phyloP scores from a whole-genome alignment of 352 stramenopile species.

The Globisporangium recalcitrans region DNA sequence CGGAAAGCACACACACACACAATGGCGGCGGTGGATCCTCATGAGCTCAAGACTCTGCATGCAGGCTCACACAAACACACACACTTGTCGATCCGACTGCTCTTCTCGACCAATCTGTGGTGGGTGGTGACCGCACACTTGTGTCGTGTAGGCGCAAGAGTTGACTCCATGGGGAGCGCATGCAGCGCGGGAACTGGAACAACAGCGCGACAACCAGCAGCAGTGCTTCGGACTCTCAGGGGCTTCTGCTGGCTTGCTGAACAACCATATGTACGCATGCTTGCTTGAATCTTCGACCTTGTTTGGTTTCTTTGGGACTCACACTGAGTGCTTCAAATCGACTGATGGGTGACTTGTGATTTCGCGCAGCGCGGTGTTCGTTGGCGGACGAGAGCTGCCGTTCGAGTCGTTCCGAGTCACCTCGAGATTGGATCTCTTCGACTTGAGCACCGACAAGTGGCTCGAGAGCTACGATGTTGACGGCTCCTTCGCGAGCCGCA shows the following conservation, averaged over 20 bases:
- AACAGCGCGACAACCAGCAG: constrained; percentile 19
- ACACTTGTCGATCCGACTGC: background rate
- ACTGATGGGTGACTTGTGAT: background rate
- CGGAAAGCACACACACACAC: background rate
- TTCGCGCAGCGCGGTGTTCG: constrained; percentile 41
- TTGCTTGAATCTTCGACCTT: background rate
- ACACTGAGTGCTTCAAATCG: background rate
- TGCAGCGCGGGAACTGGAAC: constrained; percentile 26
- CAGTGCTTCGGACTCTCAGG: constrained; percentile 19
- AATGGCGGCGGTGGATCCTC: constrained; percentile 7
- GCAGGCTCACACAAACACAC: background rate
- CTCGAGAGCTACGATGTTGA: constrained; percentile 55
- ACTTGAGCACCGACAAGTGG: constrained; percentile 40
- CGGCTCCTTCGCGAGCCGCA: constrained; percentile 39
- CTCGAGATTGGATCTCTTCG: constrained; percentile 56
- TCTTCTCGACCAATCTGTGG: no score
- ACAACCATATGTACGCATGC: constrained; percentile 37
- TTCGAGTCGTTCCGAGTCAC: constrained; percentile 21
- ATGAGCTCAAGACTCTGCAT: constrained; percentile 20
- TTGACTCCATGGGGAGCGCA: constrained; percentile 41
- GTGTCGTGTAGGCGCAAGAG: constrained; percentile 27
- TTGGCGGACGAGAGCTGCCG: constrained; percentile 45
- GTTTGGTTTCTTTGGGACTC: background rate
- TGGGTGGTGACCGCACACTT: background rate
- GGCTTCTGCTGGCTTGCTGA: constrained; percentile 28